A percentile compares a stretch with the other conserved stretches of the same genome.
phyloP scores from a whole-genome alignment of 129 eudicot genomes.

The Flaveria robusta region DNA sequence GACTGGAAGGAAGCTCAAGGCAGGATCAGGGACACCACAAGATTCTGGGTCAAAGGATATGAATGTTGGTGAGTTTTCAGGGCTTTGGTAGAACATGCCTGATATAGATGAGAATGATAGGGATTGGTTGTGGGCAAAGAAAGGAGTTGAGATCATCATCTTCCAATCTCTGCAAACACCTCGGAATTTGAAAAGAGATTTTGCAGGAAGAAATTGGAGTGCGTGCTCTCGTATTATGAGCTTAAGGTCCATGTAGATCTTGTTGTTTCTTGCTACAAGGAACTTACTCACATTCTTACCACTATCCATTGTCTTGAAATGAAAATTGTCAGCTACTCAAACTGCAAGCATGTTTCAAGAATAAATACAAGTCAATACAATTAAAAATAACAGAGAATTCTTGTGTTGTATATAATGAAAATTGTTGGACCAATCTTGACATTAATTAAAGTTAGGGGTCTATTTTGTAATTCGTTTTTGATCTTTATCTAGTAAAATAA shows the following conservation, averaged over 20 bases:
- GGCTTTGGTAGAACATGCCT: constrained; percentile 51
- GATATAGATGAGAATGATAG: constrained; percentile 29
- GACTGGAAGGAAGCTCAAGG: constrained; percentile 57
- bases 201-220: constrained; percentile 67
- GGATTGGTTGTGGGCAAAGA: constrained; percentile 66
- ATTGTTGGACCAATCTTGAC: too few relatives aligned
- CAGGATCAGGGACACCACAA: constrained; percentile 60
- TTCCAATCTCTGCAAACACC: constrained; percentile 66
- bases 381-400: background rate
- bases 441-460: too few relatives aligned
- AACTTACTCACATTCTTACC: constrained; percentile 35
- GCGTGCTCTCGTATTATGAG: constrained; percentile 53
- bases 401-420: constrained; percentile 14
- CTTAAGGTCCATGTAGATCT: constrained; percentile 52
- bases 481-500: too few relatives aligned
- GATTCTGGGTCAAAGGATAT: constrained; percentile 45
- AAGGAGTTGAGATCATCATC: constrained; percentile 47
- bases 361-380: constrained; percentile 10
- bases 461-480: too few relatives aligned
- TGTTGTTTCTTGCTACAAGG: constrained; percentile 33
- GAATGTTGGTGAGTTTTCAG: constrained; percentile 37
- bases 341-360: constrained; percentile 31
- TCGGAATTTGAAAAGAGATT: constrained; percentile 47
- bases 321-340: constrained; percentile 28
- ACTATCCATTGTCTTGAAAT: constrained; percentile 42